A percentile compares a stretch with the other conserved stretches of the same genome.
phyloP scores from a whole-genome alignment of 73 alveolate species.

The Durusdinium trenchii region DNA sequence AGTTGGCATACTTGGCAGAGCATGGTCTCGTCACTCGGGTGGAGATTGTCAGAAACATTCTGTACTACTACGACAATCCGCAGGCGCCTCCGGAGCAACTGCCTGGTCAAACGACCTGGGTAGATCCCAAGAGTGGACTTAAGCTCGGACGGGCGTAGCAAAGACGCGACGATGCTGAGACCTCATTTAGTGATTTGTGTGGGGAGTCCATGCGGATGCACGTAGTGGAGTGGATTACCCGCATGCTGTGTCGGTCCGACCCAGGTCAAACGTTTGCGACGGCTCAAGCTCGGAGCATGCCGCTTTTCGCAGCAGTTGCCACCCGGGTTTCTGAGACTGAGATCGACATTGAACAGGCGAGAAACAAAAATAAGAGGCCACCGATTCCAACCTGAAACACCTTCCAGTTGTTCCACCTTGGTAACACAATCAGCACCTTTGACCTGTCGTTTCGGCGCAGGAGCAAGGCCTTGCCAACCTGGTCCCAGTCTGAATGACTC shows the following conservation, averaged over 20 bases:
- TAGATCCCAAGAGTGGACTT: slow-evolving; percentile 79
- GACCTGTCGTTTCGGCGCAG: no score
- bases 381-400: no score
- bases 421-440: no score
- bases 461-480: slow-evolving; percentile 58
- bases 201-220: not conserved
- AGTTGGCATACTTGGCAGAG: slow-evolving; percentile 62
- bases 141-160: slow-evolving; percentile 63
- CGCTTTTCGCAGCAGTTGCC: not conserved
- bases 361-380: no score
- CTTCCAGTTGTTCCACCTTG: no score
- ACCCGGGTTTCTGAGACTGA: not conserved
- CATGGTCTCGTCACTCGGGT: slow-evolving; percentile 71
- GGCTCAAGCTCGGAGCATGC: not conserved
- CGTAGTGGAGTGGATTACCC: not conserved
- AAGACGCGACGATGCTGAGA: not conserved
- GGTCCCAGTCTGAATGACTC: no score
- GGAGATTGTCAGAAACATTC: slow-evolving; percentile 65
- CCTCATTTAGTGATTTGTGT: not conserved
- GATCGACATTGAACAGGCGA: no score
- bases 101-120: slow-evolving; percentile 45
- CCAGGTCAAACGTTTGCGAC: not conserved
- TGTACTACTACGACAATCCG: slow-evolving; percentile 81
- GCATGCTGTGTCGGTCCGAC: not conserved
- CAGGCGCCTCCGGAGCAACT: slow-evolving; percentile 87